A percentile compares a stretch with the other conserved stretches of the same genome.
Evolutionary conservation across 305 asterid genomes (phyloP).

Genomic region (Lippia alba): DNA sequence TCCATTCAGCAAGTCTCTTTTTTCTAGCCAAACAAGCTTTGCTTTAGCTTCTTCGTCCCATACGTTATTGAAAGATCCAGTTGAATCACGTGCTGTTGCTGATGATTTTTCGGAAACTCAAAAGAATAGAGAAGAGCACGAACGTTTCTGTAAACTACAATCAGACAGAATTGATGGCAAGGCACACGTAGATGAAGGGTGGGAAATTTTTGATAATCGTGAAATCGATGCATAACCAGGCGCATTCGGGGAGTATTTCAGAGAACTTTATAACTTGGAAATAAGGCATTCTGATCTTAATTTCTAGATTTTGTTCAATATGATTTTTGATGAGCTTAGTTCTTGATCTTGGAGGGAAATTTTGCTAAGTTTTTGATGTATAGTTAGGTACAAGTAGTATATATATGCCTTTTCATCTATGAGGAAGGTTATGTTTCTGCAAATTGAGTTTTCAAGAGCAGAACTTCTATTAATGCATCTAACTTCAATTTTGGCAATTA

Average conservation of each 20-base stretch:
- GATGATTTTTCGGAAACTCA: slow-evolving; percentile 33
- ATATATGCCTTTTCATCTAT: background rate
- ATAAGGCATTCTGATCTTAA: background rate
- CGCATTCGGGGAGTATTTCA: background rate
- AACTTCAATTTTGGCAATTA: too few species aligned
- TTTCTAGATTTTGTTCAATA: background rate
- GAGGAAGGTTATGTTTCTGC: slow-evolving; percentile 6
- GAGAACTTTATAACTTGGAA: too few species aligned
- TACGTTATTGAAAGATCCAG: slow-evolving; percentile 47
- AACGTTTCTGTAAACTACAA: slow-evolving; percentile 35
- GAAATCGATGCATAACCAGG: slow-evolving; percentile 30
- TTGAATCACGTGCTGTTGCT: slow-evolving; percentile 29
- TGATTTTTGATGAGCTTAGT: background rate
- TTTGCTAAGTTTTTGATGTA: slow-evolving; percentile 1
- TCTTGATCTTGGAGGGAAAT: background rate
- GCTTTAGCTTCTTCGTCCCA: slow-evolving; percentile 48
- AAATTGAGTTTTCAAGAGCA: slow-evolving; percentile 5
- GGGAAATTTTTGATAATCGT: slow-evolving; percentile 60
- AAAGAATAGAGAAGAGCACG: slow-evolving; percentile 28
- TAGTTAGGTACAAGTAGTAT: background rate
- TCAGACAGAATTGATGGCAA: slow-evolving; percentile 31
- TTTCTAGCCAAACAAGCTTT: slow-evolving; percentile 68
- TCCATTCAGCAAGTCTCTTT: slow-evolving; percentile 64
- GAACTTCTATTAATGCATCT: background rate
- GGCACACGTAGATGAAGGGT: slow-evolving; percentile 57